A percentile compares a stretch with the other conserved stretches of the same genome.
These are phyloP conservation scores for Cladosporium oxysporum DNA, from an alignment of 2,329 filamentous ascomycete genomes.

Conservation along the genomic window DNA sequence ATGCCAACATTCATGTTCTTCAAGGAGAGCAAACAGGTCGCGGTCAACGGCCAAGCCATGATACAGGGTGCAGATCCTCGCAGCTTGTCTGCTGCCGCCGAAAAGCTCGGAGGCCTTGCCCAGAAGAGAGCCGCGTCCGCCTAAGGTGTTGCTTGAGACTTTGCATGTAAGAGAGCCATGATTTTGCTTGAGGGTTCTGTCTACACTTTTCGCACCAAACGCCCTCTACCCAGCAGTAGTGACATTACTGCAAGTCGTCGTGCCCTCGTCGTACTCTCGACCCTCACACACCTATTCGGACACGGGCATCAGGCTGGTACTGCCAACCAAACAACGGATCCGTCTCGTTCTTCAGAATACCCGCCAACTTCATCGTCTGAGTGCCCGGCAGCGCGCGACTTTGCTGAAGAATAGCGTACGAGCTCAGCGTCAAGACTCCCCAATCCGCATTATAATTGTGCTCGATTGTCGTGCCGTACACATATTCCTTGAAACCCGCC, in stretches of 20 bases:
- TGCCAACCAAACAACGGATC: slow-evolving; percentile 10
- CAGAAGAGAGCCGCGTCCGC: slow-evolving; percentile 49
- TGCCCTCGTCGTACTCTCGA: slow-evolving; percentile 9
- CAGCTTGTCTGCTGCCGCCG: slow-evolving; percentile 55
- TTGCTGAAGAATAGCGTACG: slow-evolving; percentile 2
- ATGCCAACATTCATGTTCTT: slow-evolving; percentile 92
- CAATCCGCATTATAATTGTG: slow-evolving; percentile 10
- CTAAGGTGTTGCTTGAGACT: slow-evolving; percentile 11
- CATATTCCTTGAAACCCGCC: too few species aligned
- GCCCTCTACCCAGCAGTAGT: slow-evolving; percentile 8
- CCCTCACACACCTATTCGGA: slow-evolving; percentile 38
- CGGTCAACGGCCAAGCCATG: slow-evolving; percentile 44
- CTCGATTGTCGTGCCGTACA: too few species aligned
- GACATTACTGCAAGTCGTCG: slow-evolving; percentile 10
- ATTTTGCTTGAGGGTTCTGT: slow-evolving; percentile 10
- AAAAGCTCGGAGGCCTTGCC: slow-evolving; percentile 55
- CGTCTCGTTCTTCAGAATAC: slow-evolving; percentile 4
- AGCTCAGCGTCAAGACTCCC: slow-evolving; percentile 8
- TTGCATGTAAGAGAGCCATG: slow-evolving; percentile 1
- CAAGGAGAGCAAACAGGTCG: slow-evolving; percentile 72
- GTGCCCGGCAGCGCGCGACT: slow-evolving; percentile 7
- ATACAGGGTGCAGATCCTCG: slow-evolving; percentile 73
- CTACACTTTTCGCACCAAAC: slow-evolving; percentile 9
- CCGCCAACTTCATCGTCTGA: slow-evolving; percentile 4
- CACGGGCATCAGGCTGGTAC: slow-evolving; percentile 39